phyloP scores from a whole-genome alignment of 495 filamentous ascomycete species.

The Talaromyces borbonicus region DNA sequence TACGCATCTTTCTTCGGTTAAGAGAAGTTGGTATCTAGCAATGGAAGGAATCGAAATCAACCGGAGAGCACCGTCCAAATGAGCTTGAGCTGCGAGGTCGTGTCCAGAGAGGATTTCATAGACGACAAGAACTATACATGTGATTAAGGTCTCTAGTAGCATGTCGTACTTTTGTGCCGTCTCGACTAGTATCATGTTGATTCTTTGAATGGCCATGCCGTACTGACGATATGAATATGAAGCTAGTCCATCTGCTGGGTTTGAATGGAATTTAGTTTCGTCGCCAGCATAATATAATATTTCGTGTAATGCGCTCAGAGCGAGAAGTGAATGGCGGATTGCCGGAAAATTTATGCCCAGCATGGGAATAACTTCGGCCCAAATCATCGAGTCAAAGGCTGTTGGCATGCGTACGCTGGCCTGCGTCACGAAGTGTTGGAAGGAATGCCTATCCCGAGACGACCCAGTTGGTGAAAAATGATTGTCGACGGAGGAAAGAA shows the following conservation, averaged over 20 bases:
- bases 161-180: neutral
- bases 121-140: slow-evolving; percentile 1
- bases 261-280: too few relatives aligned
- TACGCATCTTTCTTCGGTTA: neutral
- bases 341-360: neutral
- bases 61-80: neutral
- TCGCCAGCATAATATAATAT: neutral
- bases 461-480: neutral
- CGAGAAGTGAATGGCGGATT: slow-evolving; percentile 2
- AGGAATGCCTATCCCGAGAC: neutral
- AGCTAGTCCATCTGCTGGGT: too few relatives aligned
- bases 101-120: neutral
- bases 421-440: neutral
- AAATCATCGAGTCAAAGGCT: neutral
- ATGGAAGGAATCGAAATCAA: slow-evolving; percentile 1
- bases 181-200: neutral
- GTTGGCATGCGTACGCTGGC: neutral
- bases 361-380: neutral
- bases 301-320: neutral
- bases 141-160: neutral
- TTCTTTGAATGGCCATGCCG: neutral
- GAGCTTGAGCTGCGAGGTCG: neutral
- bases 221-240: neutral
- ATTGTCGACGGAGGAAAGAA: neutral
- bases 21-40: neutral